A percentile compares a stretch with the other conserved stretches of the same genome.
Conservation (phyloP, 2,329 filamentous ascomycete genomes). For the Aspergillus japonicus region DNA sequence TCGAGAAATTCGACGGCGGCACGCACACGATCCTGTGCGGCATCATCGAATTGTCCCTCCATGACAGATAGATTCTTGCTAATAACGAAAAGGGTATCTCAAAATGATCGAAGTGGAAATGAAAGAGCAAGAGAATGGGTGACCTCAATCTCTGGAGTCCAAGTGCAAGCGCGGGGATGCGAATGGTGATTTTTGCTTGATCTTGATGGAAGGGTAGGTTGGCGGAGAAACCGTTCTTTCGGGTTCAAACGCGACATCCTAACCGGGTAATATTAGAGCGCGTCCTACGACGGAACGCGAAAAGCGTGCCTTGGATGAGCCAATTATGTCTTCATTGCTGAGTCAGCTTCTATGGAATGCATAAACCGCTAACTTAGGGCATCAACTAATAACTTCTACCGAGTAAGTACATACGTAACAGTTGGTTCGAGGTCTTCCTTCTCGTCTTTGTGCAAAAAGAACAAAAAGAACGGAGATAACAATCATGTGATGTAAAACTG, state of each 20-base stretch:
- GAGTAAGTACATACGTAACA: too few relatives aligned
- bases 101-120: conserved; percentile 8
- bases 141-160: conserved; percentile 8
- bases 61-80: conserved; percentile 46
- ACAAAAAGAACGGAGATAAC: too few relatives aligned
- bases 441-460: too few relatives aligned
- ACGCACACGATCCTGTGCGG: conserved; percentile 77
- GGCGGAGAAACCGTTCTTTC: conserved; percentile 23
- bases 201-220: conserved; percentile 20
- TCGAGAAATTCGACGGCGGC: conserved; percentile 91
- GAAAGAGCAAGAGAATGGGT: not conserved
- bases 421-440: too few relatives aligned
- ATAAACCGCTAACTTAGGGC: too few relatives aligned
- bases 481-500: too few relatives aligned
- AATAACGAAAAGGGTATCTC: conserved; percentile 4
- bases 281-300: conserved; percentile 18
- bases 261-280: conserved; percentile 38
- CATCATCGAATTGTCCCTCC: conserved; percentile 78
- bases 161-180: conserved; percentile 6
- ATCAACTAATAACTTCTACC: too few relatives aligned
- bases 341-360: conserved; percentile 14
- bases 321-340: conserved; percentile 10
- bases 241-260: conserved; percentile 24
- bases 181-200: conserved; percentile 14
- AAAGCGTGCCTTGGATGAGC: conserved; percentile 11